Evolutionary conservation across 2,329 filamentous ascomycete species (phyloP), one percentile per base, ranked within the genome.

Genomic region (Pseudogymnoascus sp.): DNA sequence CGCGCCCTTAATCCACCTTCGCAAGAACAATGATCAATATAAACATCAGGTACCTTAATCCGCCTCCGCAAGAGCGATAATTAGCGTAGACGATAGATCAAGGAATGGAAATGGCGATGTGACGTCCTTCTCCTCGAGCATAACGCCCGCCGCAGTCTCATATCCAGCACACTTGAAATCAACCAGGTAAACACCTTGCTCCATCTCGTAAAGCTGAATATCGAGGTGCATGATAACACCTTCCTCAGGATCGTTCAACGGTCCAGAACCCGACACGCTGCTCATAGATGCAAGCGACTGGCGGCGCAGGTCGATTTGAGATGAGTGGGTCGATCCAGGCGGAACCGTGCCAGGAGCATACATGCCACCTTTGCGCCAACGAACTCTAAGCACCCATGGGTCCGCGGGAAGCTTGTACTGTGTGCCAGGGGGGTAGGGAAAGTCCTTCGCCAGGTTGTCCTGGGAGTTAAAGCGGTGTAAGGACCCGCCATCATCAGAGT

Each of bases 111-210:
- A 97, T 29, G 94, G 92, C 72, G 90, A 95, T 47, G 91, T 93
- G 65, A 96, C 91, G 70, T 96, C 89, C 81, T 97, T 97, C 76
- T 97, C 92, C 69, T 94, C 91, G 59, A 92, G 78, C 59, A 88
- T 78, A 66, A 87, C 84, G 58, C 93, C 87, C 61, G 94, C 80
- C 10, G 79, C 71, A 54, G 82, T 90, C 77, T 99, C 94, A 75
- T 99, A 99, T 17, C 94, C 94, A 11, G 94, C 92, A 73, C 93
- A 97, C 73, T 97, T 97, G 80, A 99, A 99, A 74, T 99, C 94
- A 58, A 99, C 94, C 65, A 99, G 87, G 74, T 93, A 97, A 66
- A 94, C 93, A 61, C 90, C 88, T 62, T 86, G 85, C 73, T 97
- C 93, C 79, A 97, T 92, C 71, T 92, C 88, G 75, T 97, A 97